Evolutionary conservation across 2,329 filamentous ascomycete genomes (phyloP), one percentile per base, ranked within the genome.

Genomic region (Sclerotinia borealis): DNA sequence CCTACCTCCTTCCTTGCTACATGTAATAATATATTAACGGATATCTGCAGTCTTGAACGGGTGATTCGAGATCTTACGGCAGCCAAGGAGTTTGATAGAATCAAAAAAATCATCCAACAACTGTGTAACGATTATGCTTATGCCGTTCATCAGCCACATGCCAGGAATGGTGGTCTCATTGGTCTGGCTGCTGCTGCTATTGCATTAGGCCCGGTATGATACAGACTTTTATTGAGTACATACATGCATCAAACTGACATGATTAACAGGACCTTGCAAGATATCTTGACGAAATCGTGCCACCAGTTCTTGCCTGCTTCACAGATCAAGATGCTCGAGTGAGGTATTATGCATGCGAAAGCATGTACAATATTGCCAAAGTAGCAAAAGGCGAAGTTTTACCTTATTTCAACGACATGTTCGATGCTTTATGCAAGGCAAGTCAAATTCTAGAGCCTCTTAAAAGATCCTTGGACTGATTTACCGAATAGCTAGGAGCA

Each of bases 301-400:
- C 93, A 51, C 96, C 96, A 3, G 95, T 99, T 6, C 83, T 99
- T 51, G 95, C 95, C 59, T 99, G 96, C 80, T 99, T 99, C 77
- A 91, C 91, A 64, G 96, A 99, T 71, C 95, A 98, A 79, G 95
- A 99, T 88, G 93, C 95, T 34, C 86, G 95, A 64, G 95, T 98
- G 37, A 86, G 95, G 68, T 99, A 99, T 77, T 99, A 99, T 78
- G 95, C 95, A 29, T 99, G 95, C 78, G 95, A 99, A 80, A 96
- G 93, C 76, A 99, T 99, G 95, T 99, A 99, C 79, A 99, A 99
- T 77, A 99, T 99, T 74, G 93, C 95, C 73, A 99, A 99, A 79
- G 95, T 99, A 54, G 95, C 93, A 65, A 99, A 99, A 78, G 95
- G 96, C 43, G 95, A 99, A 77, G 95, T 99, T 25, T 78, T 99